Conservation (phyloP, 2,329 filamentous ascomycete genomes). For the Pseudopithomyces maydicus region DNA sequence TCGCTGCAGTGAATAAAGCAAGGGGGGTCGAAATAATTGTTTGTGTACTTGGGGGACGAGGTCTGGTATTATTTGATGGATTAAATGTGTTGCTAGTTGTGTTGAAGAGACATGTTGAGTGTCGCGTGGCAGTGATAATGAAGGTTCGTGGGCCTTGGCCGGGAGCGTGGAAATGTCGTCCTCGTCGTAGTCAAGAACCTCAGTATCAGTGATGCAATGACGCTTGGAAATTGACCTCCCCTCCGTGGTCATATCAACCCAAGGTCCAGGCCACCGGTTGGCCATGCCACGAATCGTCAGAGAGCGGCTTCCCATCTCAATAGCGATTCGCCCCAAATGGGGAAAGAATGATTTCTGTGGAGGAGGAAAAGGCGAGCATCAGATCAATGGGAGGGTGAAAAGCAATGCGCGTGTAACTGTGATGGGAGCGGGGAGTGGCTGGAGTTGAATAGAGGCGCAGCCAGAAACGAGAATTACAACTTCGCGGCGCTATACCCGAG, state of each 20-base stretch:
- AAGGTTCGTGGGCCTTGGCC: background rate
- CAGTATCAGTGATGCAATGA: background rate
- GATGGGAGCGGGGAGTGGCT: background rate
- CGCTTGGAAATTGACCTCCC: background rate
- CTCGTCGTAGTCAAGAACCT: background rate
- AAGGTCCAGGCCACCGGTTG: slow-evolving; percentile 1
- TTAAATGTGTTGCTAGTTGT: background rate
- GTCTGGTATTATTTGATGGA: background rate
- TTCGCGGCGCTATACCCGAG: background rate
- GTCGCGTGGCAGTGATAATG: background rate
- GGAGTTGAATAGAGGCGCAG: background rate
- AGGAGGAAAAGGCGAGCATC: background rate
- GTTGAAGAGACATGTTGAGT: background rate
- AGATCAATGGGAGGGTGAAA: background rate
- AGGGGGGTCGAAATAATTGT: background rate
- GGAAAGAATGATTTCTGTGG: background rate
- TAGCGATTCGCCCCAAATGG: background rate
- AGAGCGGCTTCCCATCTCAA: background rate
- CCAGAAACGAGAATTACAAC: background rate
- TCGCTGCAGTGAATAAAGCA: background rate
- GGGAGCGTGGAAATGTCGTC: background rate
- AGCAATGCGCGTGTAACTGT: slow-evolving; percentile 2
- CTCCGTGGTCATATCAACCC: background rate
- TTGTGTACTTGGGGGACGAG: too few relatives aligned
- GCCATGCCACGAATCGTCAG: background rate